phyloP scores from a whole-genome alignment of 2,329 filamentous ascomycete species.

The Sporothrix variecibatus region DNA sequence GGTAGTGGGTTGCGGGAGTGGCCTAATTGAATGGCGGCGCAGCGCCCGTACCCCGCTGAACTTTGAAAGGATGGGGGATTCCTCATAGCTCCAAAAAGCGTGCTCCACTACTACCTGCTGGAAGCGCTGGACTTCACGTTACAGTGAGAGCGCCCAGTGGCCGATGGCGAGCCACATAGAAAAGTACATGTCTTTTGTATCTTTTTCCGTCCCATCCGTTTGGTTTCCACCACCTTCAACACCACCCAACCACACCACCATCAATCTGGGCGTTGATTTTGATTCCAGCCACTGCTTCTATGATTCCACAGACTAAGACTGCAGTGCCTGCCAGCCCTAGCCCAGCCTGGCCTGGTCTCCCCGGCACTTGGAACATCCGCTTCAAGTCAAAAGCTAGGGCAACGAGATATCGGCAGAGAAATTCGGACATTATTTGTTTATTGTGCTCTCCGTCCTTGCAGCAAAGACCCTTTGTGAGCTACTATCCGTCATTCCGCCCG shows the following conservation, averaged over 20 bases:
- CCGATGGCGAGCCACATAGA: neutral
- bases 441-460: neutral
- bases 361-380: conserved; percentile 15
- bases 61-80: neutral
- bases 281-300: conserved; percentile 9
- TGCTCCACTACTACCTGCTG: neutral
- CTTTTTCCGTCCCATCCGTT: conserved; percentile 4
- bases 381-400: neutral
- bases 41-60: neutral
- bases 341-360: conserved; percentile 2
- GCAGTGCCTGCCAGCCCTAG: neutral
- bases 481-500: neutral
- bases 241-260: neutral
- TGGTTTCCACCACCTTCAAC: conserved; percentile 12
- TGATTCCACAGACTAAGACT: neutral
- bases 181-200: neutral
- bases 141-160: neutral
- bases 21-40: neutral
- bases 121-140: neutral
- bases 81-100: neutral
- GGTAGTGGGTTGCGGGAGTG: conserved; percentile 4
- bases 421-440: neutral
- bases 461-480: neutral
- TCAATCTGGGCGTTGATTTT: neutral
- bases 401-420: neutral